Evolutionary conservation across 306 rosid species (phyloP).

Genomic region (Castanea crenata): DNA sequence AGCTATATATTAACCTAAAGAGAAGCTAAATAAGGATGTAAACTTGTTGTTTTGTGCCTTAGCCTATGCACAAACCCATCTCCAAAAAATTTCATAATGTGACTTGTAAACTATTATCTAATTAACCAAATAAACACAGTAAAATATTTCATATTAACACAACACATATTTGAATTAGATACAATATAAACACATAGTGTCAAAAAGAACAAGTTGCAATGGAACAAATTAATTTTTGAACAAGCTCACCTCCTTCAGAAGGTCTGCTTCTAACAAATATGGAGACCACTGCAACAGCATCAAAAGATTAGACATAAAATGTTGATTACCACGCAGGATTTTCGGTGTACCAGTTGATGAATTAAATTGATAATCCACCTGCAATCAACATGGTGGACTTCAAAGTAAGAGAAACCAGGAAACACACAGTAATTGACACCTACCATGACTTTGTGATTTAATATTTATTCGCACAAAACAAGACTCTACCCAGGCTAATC

Average conservation of each 20-base stretch:
- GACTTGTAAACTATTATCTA: not conserved
- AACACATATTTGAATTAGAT: not conserved
- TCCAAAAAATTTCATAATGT: too few relatives aligned
- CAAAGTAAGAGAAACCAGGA: too few relatives aligned
- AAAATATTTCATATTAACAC: not conserved
- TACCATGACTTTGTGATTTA: too few relatives aligned
- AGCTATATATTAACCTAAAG: not conserved
- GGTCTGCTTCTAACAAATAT: conserved; percentile 75
- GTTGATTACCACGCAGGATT: conserved; percentile 55
- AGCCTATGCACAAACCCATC: too few relatives aligned
- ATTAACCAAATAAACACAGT: not conserved
- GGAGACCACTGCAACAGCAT: conserved; percentile 81
- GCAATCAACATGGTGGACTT: too few relatives aligned
- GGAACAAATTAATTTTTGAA: not conserved
- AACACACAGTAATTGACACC: too few relatives aligned
- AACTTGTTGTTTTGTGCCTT: too few relatives aligned
- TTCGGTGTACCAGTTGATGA: too few relatives aligned
- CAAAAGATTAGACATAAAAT: conserved; percentile 60
- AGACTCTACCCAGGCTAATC: not conserved
- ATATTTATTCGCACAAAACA: too few relatives aligned
- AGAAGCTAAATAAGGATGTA: not conserved
- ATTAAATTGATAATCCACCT: too few relatives aligned
- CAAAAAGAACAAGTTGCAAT: not conserved
- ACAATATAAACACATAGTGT: not conserved
- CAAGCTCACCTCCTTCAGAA: conserved; percentile 70